Conservation (phyloP, 1,284 basidiomycete species). For the Sanghuangporus sanghuang region DNA sequence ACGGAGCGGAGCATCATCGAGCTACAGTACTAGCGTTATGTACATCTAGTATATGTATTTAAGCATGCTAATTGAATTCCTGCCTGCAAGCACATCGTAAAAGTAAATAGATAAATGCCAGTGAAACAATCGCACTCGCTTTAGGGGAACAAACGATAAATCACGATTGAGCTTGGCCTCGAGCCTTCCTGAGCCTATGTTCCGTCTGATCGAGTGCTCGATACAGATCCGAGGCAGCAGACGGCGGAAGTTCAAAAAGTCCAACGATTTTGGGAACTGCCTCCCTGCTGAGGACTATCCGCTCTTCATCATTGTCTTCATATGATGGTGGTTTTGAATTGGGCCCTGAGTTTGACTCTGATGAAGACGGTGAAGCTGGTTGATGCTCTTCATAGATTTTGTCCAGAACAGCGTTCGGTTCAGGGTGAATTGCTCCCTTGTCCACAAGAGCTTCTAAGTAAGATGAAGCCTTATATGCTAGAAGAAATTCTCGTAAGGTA, state of each 20-base stretch:
- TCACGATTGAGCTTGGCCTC: too few relatives aligned
- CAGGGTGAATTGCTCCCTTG: constrained; percentile 47
- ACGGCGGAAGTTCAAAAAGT: constrained; percentile 41
- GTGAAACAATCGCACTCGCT: too few relatives aligned
- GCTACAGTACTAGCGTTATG: background rate
- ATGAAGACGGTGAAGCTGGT: constrained; percentile 16
- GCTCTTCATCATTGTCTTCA: constrained; percentile 7
- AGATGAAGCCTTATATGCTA: constrained; percentile 69
- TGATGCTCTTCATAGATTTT: constrained; percentile 44
- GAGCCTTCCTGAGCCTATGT: background rate
- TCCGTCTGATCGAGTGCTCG: constrained; percentile 59
- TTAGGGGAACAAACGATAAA: too few relatives aligned
- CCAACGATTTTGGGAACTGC: constrained; percentile 48
- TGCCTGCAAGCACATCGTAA: too few relatives aligned
- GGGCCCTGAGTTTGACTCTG: background rate
- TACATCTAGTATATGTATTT: background rate
- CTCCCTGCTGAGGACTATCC: constrained; percentile 44
- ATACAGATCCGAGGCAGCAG: constrained; percentile 46
- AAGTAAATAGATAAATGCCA: too few relatives aligned
- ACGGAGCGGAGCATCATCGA: background rate
- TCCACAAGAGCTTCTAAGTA: constrained; percentile 60
- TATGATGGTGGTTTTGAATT: background rate
- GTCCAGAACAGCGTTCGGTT: constrained; percentile 50
- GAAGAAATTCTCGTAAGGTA: constrained; percentile 1
- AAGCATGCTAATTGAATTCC: background rate